These are phyloP conservation scores for Pythium angustatum DNA, from an alignment of 352 stramenopile species.

Conservation along the genomic window DNA sequence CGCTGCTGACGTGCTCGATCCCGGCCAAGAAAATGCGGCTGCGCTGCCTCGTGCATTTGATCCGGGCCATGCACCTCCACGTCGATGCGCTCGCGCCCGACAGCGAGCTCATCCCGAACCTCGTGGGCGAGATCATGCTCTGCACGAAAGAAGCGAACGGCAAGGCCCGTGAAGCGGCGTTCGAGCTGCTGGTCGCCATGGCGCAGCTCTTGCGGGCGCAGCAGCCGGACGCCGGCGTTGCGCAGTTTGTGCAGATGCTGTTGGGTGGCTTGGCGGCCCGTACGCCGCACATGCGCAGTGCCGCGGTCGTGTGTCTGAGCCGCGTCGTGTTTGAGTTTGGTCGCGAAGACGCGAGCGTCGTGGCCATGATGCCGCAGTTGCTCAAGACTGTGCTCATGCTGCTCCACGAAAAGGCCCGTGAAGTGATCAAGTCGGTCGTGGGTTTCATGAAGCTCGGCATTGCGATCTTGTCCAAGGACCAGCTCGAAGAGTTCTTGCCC, in stretches of 20 bases:
- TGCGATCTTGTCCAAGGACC: conserved; percentile 85
- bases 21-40: conserved; percentile 95
- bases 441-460: conserved; percentile 96
- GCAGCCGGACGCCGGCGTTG: conserved; percentile 71
- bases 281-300: conserved; percentile 96
- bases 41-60: conserved; percentile 85
- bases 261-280: conserved; percentile 91
- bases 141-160: conserved; percentile 97
- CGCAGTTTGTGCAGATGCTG: conserved; percentile 92
- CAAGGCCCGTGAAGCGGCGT: conserved; percentile 89
- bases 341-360: conserved; percentile 62
- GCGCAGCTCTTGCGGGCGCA: conserved; percentile 65
- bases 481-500: conserved; percentile 89
- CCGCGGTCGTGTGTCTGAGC: conserved; percentile 93
- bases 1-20: conserved; percentile 94
- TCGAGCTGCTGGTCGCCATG: conserved; percentile 86
- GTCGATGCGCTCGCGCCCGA: conserved; percentile 59
- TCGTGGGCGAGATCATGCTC: conserved; percentile 95
- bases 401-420: conserved; percentile 92
- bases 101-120: conserved; percentile 85
- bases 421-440: conserved; percentile 96
- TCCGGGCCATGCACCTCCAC: conserved; percentile 68
- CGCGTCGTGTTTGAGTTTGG: conserved; percentile 95
- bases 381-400: conserved; percentile 93
- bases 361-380: conserved; percentile 82